phyloP scores from a whole-genome alignment of 257 asterid genomes.

The Fraxinus americana region DNA sequence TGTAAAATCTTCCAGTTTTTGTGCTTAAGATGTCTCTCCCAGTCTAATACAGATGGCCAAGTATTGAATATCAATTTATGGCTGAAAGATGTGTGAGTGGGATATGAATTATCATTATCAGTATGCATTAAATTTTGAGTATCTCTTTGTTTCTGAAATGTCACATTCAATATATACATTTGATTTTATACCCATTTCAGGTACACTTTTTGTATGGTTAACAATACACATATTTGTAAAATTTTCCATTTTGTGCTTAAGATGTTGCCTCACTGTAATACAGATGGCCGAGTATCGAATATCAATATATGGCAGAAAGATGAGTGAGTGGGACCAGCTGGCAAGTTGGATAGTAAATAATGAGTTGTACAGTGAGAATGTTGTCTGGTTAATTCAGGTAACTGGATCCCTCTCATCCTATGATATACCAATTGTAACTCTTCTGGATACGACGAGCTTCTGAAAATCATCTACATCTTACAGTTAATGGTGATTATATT shows the following conservation, averaged over 20 bases:
- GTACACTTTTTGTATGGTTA: not conserved
- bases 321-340: constrained; percentile 98
- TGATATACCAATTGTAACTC: not conserved
- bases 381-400: constrained; percentile 99
- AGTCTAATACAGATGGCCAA: constrained; percentile 86
- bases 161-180: not conserved
- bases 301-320: constrained; percentile 93
- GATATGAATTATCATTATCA: constrained; percentile 32
- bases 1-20: not conserved
- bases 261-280: constrained; percentile 33
- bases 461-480: not conserved
- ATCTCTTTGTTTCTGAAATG: not conserved
- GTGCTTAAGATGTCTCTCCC: constrained; percentile 15
- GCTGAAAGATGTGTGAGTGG: constrained; percentile 97
- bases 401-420: constrained; percentile 1
- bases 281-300: constrained; percentile 98
- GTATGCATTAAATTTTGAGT: not conserved
- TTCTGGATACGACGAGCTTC: not conserved
- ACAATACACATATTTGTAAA: not conserved
- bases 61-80: constrained; percentile 84
- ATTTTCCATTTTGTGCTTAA: constrained; percentile 22
- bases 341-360: constrained; percentile 98
- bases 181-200: constrained; percentile 6
- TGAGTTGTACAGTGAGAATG: constrained; percentile 84
- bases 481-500: constrained; percentile 7